Base-by-base conservation (phyloP, 2,329 filamentous ascomycete species). In the Zymoseptoria tritici region DNA sequence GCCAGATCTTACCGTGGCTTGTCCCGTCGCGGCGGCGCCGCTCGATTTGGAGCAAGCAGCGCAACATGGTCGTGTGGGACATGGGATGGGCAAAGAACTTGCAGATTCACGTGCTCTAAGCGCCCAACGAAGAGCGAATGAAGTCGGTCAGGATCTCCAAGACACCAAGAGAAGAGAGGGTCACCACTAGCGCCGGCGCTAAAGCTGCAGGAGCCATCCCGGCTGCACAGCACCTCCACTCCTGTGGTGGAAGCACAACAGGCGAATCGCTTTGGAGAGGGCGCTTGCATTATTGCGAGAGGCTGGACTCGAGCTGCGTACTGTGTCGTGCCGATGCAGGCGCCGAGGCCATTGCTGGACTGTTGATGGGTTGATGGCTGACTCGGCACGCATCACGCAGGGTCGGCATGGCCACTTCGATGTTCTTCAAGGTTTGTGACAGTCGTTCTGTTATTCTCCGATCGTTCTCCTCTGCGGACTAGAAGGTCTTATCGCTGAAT, bases 31-130 rank as follows among this genome's bases (percentile, higher is more conserved):
- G 22, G 50, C 56, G 53, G 56, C 46, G 21, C 31, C 29, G 57
- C 57, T 57, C 54, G 22, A 54, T 51, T 56, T 31, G 59, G 55
- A 61, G 36, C 36, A n/a, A 46, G 36, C 13, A 46, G 62, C 57
- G 54, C 57, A 46, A 29, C 55, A 58, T 55, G 53, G 53, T 52
- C 54, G 60, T 42, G 59, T 60, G 56, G 56, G 54, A 62, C 59
- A 58, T 60, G 62, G 58, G 57, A 60, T 62, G 62, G 63, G 61
- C 59, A 62, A 60, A 62, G 62, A 58, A 58, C 56, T 56, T 64
- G 64, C 64, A 62, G 57, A 51, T 56, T 57, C 31, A 57, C 56
- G 59, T 56, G 56, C 62, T 59, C 31, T 62, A 66, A 64, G 64
- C 64, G 64, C 64, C 64, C 56, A 52, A 31, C 24, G 52, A 16